A percentile compares a stretch with the other conserved stretches of the same genome.
Evolutionary conservation across 2,329 filamentous ascomycete genomes (phyloP).

Genomic region (Chrysosporium keratinophilum): DNA sequence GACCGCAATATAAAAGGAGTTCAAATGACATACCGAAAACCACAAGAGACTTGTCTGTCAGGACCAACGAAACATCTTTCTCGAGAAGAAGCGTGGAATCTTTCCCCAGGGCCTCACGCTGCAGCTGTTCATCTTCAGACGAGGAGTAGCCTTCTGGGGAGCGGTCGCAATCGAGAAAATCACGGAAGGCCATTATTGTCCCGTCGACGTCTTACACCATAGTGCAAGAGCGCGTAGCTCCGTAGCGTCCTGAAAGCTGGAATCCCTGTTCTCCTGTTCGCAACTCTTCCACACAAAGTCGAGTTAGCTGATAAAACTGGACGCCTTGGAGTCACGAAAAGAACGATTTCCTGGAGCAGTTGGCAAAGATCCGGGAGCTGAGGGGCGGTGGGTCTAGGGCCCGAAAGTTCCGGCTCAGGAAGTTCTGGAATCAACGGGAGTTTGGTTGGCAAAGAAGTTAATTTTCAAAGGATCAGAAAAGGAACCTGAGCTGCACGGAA

Average conservation of each 20-base stretch:
- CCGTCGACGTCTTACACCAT: background rate
- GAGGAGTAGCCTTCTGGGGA: conserved; percentile 8
- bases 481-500: background rate
- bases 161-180: conserved; percentile 9
- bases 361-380: background rate
- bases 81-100: conserved; percentile 43
- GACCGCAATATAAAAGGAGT: background rate
- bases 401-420: background rate
- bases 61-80: conserved; percentile 49
- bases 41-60: conserved; percentile 51
- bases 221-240: background rate
- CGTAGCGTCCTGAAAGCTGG: background rate
- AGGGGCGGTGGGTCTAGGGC: background rate
- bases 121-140: conserved; percentile 6
- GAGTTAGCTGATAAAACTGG: background rate
- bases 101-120: background rate
- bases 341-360: background rate
- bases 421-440: background rate
- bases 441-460: background rate
- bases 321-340: background rate
- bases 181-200: conserved; percentile 5
- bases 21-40: conserved; percentile 41
- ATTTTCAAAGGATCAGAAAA: background rate
- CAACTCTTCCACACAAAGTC: background rate
- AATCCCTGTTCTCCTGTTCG: background rate